These are phyloP conservation scores for Trichoderma atrobrunneum DNA, from an alignment of 2,329 filamentous ascomycete genomes.

Conservation along the genomic window DNA sequence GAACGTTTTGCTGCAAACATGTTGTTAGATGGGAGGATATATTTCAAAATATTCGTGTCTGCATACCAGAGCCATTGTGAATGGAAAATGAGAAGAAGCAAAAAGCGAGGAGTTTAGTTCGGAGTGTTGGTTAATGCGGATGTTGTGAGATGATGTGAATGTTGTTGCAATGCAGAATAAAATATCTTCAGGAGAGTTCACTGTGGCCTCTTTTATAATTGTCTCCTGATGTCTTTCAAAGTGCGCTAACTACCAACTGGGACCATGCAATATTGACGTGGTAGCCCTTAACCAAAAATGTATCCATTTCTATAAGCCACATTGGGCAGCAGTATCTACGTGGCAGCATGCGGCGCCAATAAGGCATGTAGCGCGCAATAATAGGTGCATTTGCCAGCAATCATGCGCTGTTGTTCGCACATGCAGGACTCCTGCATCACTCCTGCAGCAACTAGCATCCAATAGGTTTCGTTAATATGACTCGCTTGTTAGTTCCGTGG, in stretches of 20 bases:
- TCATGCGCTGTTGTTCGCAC: slow-evolving; percentile 14
- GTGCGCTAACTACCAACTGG: background rate
- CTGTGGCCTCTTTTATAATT: background rate
- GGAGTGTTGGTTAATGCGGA: background rate
- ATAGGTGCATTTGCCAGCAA: slow-evolving; percentile 14
- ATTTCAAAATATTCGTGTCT: background rate
- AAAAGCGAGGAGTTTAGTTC: background rate
- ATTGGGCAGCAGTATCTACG: slow-evolving; percentile 12
- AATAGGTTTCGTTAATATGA: background rate
- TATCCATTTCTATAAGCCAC: slow-evolving; percentile 10
- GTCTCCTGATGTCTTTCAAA: background rate
- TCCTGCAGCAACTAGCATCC: slow-evolving; percentile 9
- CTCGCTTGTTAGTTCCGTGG: slow-evolving; percentile 5
- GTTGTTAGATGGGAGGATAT: background rate
- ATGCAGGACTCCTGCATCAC: background rate
- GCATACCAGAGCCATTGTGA: slow-evolving; percentile 1
- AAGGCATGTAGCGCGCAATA: slow-evolving; percentile 7
- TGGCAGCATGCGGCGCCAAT: slow-evolving; percentile 11
- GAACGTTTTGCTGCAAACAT: background rate
- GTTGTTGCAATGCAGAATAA: background rate
- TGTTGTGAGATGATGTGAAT: background rate
- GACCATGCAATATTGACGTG: background rate
- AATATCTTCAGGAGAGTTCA: background rate
- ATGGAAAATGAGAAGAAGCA: background rate
- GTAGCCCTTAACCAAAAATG: background rate